These are phyloP conservation scores for Dactylis glomerata DNA, from an alignment of 176 grass and related monocot species.

Conservation along the genomic window DNA sequence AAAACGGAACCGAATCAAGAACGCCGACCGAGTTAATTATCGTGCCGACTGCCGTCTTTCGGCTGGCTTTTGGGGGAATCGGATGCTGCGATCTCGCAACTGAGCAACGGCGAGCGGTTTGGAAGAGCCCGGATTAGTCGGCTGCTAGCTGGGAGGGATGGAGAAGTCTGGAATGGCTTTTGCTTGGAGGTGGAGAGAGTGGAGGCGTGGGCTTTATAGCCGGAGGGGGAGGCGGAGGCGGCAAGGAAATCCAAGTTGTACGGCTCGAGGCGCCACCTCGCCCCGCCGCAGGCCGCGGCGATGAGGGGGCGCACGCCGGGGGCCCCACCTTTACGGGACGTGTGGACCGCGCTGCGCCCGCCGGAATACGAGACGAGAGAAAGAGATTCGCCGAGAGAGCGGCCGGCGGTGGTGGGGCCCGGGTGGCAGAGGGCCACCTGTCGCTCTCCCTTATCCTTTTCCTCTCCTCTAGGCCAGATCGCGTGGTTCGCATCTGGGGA, in stretches of 20 bases:
- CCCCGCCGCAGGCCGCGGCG: conserved; percentile 13
- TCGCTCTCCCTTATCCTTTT: conserved; percentile 16
- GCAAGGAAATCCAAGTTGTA: not conserved
- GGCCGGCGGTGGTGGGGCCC: not conserved
- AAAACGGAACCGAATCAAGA: not conserved
- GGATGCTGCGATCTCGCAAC: not conserved
- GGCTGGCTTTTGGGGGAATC: not conserved
- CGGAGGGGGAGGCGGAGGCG: conserved; percentile 10
- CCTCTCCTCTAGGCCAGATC: not conserved
- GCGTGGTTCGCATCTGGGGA: not conserved
- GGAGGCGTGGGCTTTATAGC: conserved; percentile 35
- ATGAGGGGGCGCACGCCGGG: not conserved
- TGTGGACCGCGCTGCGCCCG: conserved; percentile 6
- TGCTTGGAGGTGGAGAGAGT: not conserved
- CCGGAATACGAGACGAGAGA: not conserved
- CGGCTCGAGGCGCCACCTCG: not conserved
- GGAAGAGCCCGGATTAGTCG: not conserved
- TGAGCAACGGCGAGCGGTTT: not conserved
- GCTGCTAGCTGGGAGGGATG: not conserved
- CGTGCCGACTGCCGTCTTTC: not conserved
- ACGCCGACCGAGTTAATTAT: not conserved
- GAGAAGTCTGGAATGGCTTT: not conserved
- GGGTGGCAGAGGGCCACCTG: not conserved
- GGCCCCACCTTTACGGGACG: not conserved
- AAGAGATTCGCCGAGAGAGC: not conserved